A percentile compares a stretch with the other conserved stretches of the same genome.
Evolutionary conservation across 305 asterid genomes (phyloP).

Genomic region (Nicotiana rustica): DNA sequence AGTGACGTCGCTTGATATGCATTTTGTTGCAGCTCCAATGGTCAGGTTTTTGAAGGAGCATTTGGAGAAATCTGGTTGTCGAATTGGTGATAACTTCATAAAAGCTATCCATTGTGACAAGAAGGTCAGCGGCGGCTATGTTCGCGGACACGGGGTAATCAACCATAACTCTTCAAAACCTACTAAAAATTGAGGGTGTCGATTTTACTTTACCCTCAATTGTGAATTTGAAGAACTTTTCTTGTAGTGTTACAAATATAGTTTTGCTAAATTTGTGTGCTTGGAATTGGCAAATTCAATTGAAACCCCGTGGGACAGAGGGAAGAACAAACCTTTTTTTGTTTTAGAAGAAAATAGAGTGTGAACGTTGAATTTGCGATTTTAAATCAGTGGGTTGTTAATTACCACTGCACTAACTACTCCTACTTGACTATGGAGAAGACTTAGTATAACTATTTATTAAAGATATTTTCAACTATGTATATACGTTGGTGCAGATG

Average conservation of each 20-base stretch:
- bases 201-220: background rate
- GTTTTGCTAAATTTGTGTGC: background rate
- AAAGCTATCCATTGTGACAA: constrained; percentile 57
- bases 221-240: constrained; percentile 24
- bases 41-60: constrained; percentile 77
- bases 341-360: background rate
- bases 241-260: background rate
- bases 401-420: background rate
- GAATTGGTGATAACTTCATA: constrained; percentile 61
- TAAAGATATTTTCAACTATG: background rate
- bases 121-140: constrained; percentile 15
- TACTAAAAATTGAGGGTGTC: background rate
- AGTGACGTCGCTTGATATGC: background rate
- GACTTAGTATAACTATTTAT: background rate
- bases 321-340: background rate
- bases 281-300: background rate
- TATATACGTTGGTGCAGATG: background rate
- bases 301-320: constrained; percentile 6
- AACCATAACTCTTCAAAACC: background rate
- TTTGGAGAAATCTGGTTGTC: constrained; percentile 75
- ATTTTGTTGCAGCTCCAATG: constrained; percentile 63
- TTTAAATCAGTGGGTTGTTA: background rate
- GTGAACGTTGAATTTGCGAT: background rate
- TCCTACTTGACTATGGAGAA: background rate
- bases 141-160: constrained; percentile 28